A percentile compares a stretch with the other conserved stretches of the same genome.
Conservation (phyloP, 176 grass and related monocot genomes). For the Triticum dicoccoides region DNA sequence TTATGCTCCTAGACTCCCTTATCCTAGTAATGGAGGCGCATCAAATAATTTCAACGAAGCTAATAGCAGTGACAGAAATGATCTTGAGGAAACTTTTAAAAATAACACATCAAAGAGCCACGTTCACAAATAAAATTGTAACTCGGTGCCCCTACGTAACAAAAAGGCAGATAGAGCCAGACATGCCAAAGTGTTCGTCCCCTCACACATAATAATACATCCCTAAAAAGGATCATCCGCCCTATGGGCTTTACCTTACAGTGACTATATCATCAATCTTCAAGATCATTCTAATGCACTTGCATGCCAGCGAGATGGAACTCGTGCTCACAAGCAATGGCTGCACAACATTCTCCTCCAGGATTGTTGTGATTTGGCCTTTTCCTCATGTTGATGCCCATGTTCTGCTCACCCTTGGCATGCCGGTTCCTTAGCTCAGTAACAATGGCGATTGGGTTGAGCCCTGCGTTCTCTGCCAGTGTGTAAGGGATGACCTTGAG, state of each 20-base stretch:
- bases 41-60: too few relatives aligned
- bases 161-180: background rate
- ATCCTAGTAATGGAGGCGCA: too few relatives aligned
- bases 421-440: slow-evolving; percentile 79
- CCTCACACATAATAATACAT: background rate
- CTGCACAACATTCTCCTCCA: slow-evolving; percentile 84
- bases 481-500: slow-evolving; percentile 88
- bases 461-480: slow-evolving; percentile 80
- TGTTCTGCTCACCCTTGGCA: slow-evolving; percentile 61
- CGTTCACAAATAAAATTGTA: slow-evolving; percentile 8
- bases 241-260: slow-evolving; percentile 27
- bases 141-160: slow-evolving; percentile 5
- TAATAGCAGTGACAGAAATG: too few relatives aligned
- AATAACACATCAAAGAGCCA: background rate
- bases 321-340: slow-evolving; percentile 72
- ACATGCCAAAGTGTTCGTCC: background rate
- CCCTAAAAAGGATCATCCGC: background rate
- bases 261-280: slow-evolving; percentile 86
- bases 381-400: background rate
- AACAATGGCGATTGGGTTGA: slow-evolving; percentile 68
- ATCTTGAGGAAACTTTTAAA: too few relatives aligned
- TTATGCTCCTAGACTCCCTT: too few relatives aligned
- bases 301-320: slow-evolving; percentile 61
- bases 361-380: slow-evolving; percentile 66
- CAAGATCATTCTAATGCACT: slow-evolving; percentile 89